Evolutionary conservation across 495 filamentous ascomycete genomes (phyloP).

Genomic region (Daldinia concentrica): DNA sequence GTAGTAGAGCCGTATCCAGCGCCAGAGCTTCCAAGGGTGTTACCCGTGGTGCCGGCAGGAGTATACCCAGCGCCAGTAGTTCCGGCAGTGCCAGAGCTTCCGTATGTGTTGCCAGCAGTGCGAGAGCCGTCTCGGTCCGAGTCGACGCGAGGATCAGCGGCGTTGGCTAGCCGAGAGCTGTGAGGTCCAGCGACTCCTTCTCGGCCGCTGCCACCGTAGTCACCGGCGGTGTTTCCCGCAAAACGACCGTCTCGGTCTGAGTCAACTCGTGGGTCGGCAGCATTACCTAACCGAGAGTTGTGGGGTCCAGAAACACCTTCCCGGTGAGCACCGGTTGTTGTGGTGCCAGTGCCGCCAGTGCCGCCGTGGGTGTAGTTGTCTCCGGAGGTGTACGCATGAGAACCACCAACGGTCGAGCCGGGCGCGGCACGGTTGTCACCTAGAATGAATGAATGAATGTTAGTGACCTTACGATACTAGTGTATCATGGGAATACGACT

Average conservation of each 20-base stretch:
- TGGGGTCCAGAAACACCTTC: constrained; percentile 59
- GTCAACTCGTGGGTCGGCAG: constrained; percentile 61
- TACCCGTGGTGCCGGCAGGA: constrained; percentile 16
- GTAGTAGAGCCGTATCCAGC: constrained; percentile 24
- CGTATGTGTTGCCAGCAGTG: neutral
- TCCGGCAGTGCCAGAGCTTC: constrained; percentile 45
- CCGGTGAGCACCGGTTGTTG: constrained; percentile 37
- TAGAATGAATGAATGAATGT: neutral
- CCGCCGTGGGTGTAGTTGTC: constrained; percentile 38
- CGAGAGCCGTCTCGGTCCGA: constrained; percentile 5
- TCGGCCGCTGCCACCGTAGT: constrained; percentile 34
- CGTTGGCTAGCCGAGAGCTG: constrained; percentile 52
- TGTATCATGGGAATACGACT: constrained; percentile 2
- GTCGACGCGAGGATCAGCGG: constrained; percentile 57
- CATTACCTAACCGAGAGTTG: constrained; percentile 64
- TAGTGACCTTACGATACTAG: constrained; percentile 9
- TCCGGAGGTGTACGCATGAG: constrained; percentile 39
- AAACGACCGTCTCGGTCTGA: constrained; percentile 54
- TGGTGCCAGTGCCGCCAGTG: constrained; percentile 16
- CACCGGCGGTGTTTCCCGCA: constrained; percentile 42
- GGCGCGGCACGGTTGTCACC: constrained; percentile 42
- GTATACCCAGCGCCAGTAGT: constrained; percentile 18
- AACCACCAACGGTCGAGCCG: constrained; percentile 44
- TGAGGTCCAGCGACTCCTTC: constrained; percentile 42
- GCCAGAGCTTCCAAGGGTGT: neutral